Conservation (phyloP, 768 basidiomycete species). For the Exidia glandulosa region DNA sequence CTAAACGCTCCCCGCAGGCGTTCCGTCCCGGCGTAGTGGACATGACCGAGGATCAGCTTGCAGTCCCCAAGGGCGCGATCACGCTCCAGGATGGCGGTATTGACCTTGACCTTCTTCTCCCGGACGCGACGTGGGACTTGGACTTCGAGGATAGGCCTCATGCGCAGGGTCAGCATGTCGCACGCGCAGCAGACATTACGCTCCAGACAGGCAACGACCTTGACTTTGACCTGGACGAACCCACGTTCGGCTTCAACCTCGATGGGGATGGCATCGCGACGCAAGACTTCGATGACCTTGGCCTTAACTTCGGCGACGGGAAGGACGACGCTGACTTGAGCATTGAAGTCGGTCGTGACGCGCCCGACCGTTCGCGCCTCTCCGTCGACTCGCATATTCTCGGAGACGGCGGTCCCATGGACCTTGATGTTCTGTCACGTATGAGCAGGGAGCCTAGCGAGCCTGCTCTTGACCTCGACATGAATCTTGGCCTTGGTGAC, state of each 20-base stretch:
- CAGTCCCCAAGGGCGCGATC: conserved; percentile 78
- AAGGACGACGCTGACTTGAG: conserved; percentile 38
- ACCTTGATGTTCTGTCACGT: conserved; percentile 54
- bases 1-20: conserved; percentile 36
- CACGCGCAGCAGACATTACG: conserved; percentile 79
- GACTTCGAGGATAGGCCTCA: conserved; percentile 63
- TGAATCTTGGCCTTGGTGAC: conserved; percentile 32
- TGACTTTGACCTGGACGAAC: conserved; percentile 48
- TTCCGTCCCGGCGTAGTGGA: conserved; percentile 94
- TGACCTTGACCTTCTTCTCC: conserved; percentile 65
- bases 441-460: conserved; percentile 56
- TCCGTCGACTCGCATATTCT: conserved; percentile 48
- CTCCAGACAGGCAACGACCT: conserved; percentile 66
- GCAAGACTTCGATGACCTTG: conserved; percentile 70
- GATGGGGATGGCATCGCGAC: conserved; percentile 79
- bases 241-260: conserved; percentile 60
- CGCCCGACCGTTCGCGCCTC: conserved; percentile 42
- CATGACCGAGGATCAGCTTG: conserved; percentile 88
- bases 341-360: conserved; percentile 71
- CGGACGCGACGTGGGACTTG: conserved; percentile 76
- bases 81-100: conserved; percentile 58
- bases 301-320: conserved; percentile 53
- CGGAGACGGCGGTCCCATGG: conserved; percentile 35
- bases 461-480: conserved; percentile 49
- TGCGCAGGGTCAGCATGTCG: conserved; percentile 68